Conservation (phyloP, 2,329 filamentous ascomycete species). For the Botrytis hyacinthi region DNA sequence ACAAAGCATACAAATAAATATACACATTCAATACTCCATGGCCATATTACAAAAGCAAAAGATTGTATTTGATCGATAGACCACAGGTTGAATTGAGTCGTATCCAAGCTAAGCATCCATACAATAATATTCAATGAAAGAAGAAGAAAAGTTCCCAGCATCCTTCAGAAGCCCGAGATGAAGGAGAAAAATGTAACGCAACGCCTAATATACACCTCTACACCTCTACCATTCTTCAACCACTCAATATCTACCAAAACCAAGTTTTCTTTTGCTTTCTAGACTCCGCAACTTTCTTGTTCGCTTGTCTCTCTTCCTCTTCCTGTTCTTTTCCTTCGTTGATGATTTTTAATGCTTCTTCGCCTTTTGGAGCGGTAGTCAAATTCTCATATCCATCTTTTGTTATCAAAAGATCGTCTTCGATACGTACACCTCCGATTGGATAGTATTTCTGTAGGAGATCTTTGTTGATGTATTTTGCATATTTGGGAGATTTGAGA, state of each 20-base stretch:
- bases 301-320: conserved; percentile 5
- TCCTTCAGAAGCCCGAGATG: not conserved
- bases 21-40: not conserved
- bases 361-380: conserved; percentile 73
- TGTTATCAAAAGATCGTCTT: conserved; percentile 85
- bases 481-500: conserved; percentile 56
- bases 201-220: not conserved
- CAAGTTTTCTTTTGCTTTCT: conserved; percentile 23
- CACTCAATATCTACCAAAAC: conserved; percentile 27
- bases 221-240: not conserved
- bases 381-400: conserved; percentile 78
- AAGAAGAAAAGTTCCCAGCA: not conserved
- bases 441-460: conserved; percentile 68
- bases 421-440: conserved; percentile 88
- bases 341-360: conserved; percentile 65
- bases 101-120: not conserved
- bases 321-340: conserved; percentile 34
- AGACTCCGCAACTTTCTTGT: conserved; percentile 11
- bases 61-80: not conserved
- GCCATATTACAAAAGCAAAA: not conserved
- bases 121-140: not conserved
- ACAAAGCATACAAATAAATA: not conserved
- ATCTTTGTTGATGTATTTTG: conserved; percentile 62
- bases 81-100: not conserved
- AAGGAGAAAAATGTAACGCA: not conserved